Evolutionary conservation across 2,329 filamentous ascomycete species (phyloP).

Genomic region (Diplocarpon rosae): DNA sequence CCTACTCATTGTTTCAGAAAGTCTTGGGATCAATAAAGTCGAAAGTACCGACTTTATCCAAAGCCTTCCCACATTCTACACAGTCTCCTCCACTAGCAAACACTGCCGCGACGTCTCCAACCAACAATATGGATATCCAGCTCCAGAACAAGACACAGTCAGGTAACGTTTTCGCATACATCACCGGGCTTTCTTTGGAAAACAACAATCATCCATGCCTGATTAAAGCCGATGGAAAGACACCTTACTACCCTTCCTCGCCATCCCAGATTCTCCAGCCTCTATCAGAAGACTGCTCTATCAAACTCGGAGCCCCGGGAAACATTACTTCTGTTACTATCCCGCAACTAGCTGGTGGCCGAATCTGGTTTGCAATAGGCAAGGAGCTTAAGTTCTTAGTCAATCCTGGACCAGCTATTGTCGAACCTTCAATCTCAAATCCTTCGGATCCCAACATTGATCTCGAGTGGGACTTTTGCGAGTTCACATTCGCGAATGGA

Average conservation of each 20-base stretch:
- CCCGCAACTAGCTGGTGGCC: constrained; percentile 57
- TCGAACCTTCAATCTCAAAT: constrained; percentile 66
- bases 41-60: too few relatives aligned
- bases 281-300: constrained; percentile 47
- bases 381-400: constrained; percentile 56
- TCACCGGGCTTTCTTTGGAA: constrained; percentile 55
- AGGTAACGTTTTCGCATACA: constrained; percentile 51
- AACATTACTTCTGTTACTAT: constrained; percentile 49
- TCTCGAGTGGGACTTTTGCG: constrained; percentile 54
- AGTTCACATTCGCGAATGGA: constrained; percentile 52
- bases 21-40: too few relatives aligned
- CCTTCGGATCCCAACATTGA: constrained; percentile 49
- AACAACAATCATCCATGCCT: constrained; percentile 50
- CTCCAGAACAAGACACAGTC: constrained; percentile 56
- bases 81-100: too few relatives aligned
- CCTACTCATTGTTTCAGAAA: too few relatives aligned
- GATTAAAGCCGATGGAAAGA: constrained; percentile 53
- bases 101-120: neutral
- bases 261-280: constrained; percentile 40
- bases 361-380: constrained; percentile 60
- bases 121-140: constrained; percentile 43
- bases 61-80: too few relatives aligned
- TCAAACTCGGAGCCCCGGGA: constrained; percentile 51
- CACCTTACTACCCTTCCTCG: constrained; percentile 51
- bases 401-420: constrained; percentile 57